These are phyloP conservation scores for Teunomyces gatunensis DNA, from an alignment of 805 yeast species.

Conservation along the genomic window DNA sequence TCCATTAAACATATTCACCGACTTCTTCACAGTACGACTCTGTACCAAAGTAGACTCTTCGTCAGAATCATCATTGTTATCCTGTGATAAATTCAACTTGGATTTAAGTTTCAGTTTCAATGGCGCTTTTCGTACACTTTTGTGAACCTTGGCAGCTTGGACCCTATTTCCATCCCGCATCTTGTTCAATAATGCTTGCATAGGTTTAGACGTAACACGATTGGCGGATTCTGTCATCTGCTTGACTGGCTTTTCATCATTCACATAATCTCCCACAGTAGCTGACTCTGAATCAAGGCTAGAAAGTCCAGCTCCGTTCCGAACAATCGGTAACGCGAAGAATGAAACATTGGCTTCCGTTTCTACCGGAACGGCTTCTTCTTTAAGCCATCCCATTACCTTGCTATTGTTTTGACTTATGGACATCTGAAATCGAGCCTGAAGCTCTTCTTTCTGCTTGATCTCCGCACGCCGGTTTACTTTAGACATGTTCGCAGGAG, in stretches of 20 bases:
- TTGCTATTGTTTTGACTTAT: conserved; percentile 33
- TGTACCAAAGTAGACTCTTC: conserved; percentile 3
- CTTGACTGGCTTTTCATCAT: conserved; percentile 7
- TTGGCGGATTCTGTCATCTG: not conserved
- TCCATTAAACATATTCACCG: not conserved
- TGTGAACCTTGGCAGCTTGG: not conserved
- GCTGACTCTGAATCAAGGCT: conserved; percentile 11
- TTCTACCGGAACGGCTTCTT: not conserved
- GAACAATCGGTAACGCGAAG: conserved; percentile 34
- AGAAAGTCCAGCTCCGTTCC: conserved; percentile 29
- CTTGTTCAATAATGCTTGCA: conserved; percentile 38
- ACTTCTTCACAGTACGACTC: conserved; percentile 6
- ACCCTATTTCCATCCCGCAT: conserved; percentile 24
- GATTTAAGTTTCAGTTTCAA: not conserved
- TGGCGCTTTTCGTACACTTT: not conserved
- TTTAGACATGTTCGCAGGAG: conserved; percentile 14
- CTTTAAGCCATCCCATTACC: conserved; percentile 37
- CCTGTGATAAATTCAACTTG: not conserved
- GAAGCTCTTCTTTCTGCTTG: conserved; percentile 45
- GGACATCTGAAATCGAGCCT: conserved; percentile 45
- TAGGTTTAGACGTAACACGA: conserved; percentile 28
- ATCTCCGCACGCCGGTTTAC: conserved; percentile 40
- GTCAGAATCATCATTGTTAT: conserved; percentile 2
- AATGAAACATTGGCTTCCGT: conserved; percentile 15
- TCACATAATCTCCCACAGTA: conserved; percentile 30